phyloP scores from a whole-genome alignment of 2,329 filamentous ascomycete genomes.

The Hypoxylon sp. region DNA sequence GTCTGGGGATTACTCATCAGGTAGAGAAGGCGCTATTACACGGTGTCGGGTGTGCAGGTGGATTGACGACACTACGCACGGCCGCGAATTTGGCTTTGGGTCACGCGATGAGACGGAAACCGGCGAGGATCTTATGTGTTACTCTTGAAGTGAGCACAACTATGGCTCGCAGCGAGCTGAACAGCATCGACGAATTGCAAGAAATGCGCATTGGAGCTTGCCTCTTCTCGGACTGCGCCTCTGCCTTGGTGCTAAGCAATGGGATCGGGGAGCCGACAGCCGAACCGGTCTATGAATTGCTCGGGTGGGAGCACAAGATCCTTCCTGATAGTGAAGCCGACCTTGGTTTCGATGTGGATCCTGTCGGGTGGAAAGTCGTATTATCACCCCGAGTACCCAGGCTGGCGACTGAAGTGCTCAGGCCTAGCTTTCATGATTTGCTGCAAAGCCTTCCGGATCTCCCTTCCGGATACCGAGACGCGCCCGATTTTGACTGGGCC shows the following conservation, averaged over 20 bases:
- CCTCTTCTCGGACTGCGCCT: conserved; percentile 76
- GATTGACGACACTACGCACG: conserved; percentile 67
- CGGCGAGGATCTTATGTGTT: conserved; percentile 70
- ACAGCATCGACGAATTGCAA: conserved; percentile 66
- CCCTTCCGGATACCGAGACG: conserved; percentile 53
- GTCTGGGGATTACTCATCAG: conserved; percentile 63
- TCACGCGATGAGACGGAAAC: conserved; percentile 63
- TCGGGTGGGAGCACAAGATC: conserved; percentile 71
- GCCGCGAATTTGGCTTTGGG: conserved; percentile 73
- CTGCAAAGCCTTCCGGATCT: conserved; percentile 57
- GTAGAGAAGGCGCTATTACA: conserved; percentile 72
- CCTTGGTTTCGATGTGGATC: conserved; percentile 71
- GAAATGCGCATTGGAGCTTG: conserved; percentile 71
- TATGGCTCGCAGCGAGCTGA: conserved; percentile 70
- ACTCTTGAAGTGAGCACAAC: conserved; percentile 70
- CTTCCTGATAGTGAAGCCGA: conserved; percentile 69
- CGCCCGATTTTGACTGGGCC: conserved; percentile 75
- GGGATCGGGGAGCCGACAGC: conserved; percentile 58
- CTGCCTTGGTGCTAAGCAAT: conserved; percentile 71
- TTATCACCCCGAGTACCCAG: conserved; percentile 68
- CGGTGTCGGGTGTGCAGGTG: conserved; percentile 72
- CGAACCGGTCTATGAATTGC: conserved; percentile 64
- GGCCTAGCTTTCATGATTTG: conserved; percentile 63
- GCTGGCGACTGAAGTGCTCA: conserved; percentile 60
- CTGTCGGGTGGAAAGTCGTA: conserved; percentile 73